Base-by-base conservation (phyloP, 768 basidiomycete species). In the Symmetrospora coprosmae region DNA sequence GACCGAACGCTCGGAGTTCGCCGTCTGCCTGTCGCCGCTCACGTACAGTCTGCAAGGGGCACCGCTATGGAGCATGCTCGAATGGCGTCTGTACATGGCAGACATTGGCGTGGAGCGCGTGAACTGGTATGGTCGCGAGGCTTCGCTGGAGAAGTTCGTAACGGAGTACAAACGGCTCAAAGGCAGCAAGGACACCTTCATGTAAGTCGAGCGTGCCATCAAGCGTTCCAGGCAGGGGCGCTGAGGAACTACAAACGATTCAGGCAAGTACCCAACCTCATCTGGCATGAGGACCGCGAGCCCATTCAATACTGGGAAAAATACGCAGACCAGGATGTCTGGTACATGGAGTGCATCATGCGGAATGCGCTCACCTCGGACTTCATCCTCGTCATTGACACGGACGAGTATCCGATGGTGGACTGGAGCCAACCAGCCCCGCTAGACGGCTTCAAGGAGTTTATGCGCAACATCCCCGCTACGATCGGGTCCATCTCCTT, bases 321-420 rank as follows among this genome's bases (percentile, higher is more conserved):
- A 21, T 50, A 50, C 49, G 21, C 49, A 13, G 49, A 50, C 30
- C 49, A 50, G 31, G 49, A 50, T 31, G 49, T 35, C 11, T 50
- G 49, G 49, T 50, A 50, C 31, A 50, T 50, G 49, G 49, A 50
- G 17, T 50, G 49, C 30, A 50, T 50, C 4, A 50, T 50, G 49
- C 33, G 38, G 49, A 50, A 50, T 50, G 49, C 49, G n/a, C 38
- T 50, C 19, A 34, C 49, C 3, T 50, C 49, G 23, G 49, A 50
- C 30, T 50, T 11, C 23, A 25, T 50, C 9, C 30, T 50, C 27
- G 25, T 50, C 49, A 50, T 50, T 19, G 49, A 50, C 19, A 50
- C 49, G 33, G 49, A 50, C 23, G 49, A 50, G 33, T 50, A 34
- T 19, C 49, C 49, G 4, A 50, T 50, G 49, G 49, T 50, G 21